phyloP scores from a whole-genome alignment of 371 early-diverging fungal genomes.

The Capillidium heterosporum region DNA sequence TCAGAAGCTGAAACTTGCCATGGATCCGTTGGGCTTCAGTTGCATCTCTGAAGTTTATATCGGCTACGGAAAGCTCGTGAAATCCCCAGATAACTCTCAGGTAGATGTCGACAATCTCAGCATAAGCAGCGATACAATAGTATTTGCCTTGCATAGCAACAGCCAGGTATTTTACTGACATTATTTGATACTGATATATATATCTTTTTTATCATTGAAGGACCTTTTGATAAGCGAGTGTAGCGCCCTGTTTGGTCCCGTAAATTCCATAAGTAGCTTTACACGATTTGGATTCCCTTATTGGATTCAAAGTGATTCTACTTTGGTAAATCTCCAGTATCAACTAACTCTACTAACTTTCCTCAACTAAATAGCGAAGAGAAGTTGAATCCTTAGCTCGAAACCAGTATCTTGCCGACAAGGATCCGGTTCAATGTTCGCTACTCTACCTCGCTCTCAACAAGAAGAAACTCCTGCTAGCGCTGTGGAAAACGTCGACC shows the following conservation, averaged over 20 bases:
- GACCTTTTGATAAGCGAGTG: background rate
- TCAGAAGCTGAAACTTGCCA: too few relatives aligned
- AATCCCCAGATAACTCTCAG: too few relatives aligned
- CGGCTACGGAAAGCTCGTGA: too few relatives aligned
- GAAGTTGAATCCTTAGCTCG: conserved; percentile 42
- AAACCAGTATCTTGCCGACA: conserved; percentile 57
- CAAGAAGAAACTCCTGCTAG: conserved; percentile 69
- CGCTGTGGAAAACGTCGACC: conserved; percentile 74
- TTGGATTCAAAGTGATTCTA: background rate
- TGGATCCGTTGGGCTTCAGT: too few relatives aligned
- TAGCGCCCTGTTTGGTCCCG: background rate
- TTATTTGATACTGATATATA: background rate
- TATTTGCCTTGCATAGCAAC: background rate
- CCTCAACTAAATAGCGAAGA: background rate
- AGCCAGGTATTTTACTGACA: background rate
- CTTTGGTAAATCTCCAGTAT: background rate
- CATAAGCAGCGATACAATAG: background rate
- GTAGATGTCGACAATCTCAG: background rate
- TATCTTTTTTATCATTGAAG: background rate
- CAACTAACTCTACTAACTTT: background rate
- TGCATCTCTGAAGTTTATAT: too few relatives aligned
- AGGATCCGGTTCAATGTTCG: conserved; percentile 68
- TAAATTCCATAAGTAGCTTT: background rate
- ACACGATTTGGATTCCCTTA: background rate
- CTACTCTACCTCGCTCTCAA: conserved; percentile 70